Evolutionary conservation across 2,329 filamentous ascomycete genomes (phyloP).

Genomic region (Fusarium hostae): DNA sequence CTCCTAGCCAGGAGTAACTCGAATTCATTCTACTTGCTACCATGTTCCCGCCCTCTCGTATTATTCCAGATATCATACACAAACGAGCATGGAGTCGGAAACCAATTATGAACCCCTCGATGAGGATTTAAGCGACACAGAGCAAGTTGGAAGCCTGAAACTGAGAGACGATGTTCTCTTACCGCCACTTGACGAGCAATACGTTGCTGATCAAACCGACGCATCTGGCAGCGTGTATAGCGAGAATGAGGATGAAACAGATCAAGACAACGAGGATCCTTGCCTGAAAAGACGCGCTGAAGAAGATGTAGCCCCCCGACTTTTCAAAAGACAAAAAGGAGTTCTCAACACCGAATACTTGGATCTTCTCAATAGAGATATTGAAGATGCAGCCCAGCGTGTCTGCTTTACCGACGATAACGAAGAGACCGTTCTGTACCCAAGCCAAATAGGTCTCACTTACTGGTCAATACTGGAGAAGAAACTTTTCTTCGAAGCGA

Average conservation of each 20-base stretch:
- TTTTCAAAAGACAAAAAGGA: slow-evolving; percentile 59
- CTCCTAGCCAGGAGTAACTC: slow-evolving; percentile 14
- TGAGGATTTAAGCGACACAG: slow-evolving; percentile 24
- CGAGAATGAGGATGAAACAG: slow-evolving; percentile 20
- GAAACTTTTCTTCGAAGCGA: slow-evolving; percentile 71
- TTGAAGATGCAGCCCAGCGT: slow-evolving; percentile 61
- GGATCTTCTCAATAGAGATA: slow-evolving; percentile 65
- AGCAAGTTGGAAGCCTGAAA: slow-evolving; percentile 9
- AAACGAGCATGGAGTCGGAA: slow-evolving; percentile 48
- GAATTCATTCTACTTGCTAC: slow-evolving; percentile 28
- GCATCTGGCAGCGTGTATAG: slow-evolving; percentile 26
- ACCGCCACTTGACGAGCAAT: not conserved
- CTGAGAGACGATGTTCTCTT: slow-evolving; percentile 10
- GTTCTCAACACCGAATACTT: slow-evolving; percentile 60
- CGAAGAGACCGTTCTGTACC: slow-evolving; percentile 46
- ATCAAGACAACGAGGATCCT: slow-evolving; percentile 13
- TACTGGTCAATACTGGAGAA: slow-evolving; percentile 80
- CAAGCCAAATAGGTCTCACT: slow-evolving; percentile 73
- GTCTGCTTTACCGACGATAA: slow-evolving; percentile 48
- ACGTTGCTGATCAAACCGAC: slow-evolving; percentile 14
- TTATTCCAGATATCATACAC: slow-evolving; percentile 35
- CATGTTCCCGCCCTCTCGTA: slow-evolving; percentile 45
- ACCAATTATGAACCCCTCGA: slow-evolving; percentile 29
- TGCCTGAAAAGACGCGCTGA: slow-evolving; percentile 48
- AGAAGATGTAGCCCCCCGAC: slow-evolving; percentile 39